phyloP scores from a whole-genome alignment of 2,329 filamentous ascomycete genomes.

The Diaporthe sp. region DNA sequence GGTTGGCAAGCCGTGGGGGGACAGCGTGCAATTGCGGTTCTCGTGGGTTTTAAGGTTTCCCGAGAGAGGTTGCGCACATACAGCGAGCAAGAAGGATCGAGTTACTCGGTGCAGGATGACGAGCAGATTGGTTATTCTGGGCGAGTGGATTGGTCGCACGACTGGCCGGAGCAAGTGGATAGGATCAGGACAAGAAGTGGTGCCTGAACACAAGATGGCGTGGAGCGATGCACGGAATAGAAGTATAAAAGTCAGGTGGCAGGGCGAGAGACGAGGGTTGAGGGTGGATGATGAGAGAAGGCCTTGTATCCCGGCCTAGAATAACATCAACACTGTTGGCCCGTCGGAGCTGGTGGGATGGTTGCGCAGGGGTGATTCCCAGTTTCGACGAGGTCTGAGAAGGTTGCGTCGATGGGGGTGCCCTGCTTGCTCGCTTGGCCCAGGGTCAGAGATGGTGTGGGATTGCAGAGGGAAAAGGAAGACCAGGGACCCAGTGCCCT shows the following conservation, averaged over 20 bases:
- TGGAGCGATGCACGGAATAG: conserved; percentile 7
- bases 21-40: not conserved
- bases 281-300: conserved; percentile 1
- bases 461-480: not conserved
- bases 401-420: conserved; percentile 19
- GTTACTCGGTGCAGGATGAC: conserved; percentile 23
- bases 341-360: conserved; percentile 17
- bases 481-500: not conserved
- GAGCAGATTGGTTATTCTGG: conserved; percentile 31
- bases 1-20: not conserved
- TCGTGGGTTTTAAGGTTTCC: conserved; percentile 26
- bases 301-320: conserved; percentile 1
- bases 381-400: conserved; percentile 40
- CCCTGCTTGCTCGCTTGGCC: conserved; percentile 1
- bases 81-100: conserved; percentile 22
- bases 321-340: conserved; percentile 20
- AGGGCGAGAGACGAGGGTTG: conserved; percentile 21
- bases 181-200: conserved; percentile 20
- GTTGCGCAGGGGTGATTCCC: conserved; percentile 43
- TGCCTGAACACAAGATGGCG: not conserved
- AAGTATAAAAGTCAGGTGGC: conserved; percentile 33
- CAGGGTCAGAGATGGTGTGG: not conserved
- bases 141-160: not conserved
- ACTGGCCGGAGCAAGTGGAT: not conserved
- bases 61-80: not conserved